Percentiles rank a stretch among this genome's conserved stretches.
Evolutionary conservation across 257 asterid genomes (phyloP).

Genomic region (Solanum medicagineum): DNA sequence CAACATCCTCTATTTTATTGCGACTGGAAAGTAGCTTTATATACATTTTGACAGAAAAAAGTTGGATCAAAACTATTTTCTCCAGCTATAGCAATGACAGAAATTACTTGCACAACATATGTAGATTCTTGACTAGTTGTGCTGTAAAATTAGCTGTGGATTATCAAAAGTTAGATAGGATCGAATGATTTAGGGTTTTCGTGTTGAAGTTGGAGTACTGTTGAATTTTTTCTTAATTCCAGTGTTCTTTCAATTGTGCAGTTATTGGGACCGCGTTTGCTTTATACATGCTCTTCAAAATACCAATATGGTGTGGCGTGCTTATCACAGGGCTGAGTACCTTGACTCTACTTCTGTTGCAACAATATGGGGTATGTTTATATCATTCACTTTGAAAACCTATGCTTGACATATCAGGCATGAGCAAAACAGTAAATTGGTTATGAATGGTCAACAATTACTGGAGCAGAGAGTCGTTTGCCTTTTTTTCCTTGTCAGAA

Average conservation of each 20-base stretch:
- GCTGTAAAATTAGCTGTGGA: not conserved
- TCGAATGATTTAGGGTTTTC: not conserved
- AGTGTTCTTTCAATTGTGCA: conserved; percentile 9
- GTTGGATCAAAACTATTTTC: not conserved
- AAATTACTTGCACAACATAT: not conserved
- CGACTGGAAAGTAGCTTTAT: not conserved
- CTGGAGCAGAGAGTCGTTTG: not conserved
- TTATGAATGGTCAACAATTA: not conserved
- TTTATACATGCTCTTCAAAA: conserved; percentile 77
- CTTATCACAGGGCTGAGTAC: conserved; percentile 95
- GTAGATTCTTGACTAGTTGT: not conserved
- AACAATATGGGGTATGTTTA: conserved; percentile 84
- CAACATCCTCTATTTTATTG: not conserved
- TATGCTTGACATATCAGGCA: not conserved
- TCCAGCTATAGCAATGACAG: not conserved
- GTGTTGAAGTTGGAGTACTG: not conserved
- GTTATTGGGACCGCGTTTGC: conserved; percentile 99
- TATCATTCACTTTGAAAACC: not conserved
- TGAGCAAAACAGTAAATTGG: not conserved
- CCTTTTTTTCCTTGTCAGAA: not conserved
- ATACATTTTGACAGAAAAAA: not conserved
- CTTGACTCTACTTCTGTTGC: conserved; percentile 61
- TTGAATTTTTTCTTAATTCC: not conserved
- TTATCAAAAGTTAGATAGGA: not conserved
- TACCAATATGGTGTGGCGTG: conserved; percentile 91